phyloP scores from a whole-genome alignment of 352 stramenopile species.

The Pythium guiyangense region DNA sequence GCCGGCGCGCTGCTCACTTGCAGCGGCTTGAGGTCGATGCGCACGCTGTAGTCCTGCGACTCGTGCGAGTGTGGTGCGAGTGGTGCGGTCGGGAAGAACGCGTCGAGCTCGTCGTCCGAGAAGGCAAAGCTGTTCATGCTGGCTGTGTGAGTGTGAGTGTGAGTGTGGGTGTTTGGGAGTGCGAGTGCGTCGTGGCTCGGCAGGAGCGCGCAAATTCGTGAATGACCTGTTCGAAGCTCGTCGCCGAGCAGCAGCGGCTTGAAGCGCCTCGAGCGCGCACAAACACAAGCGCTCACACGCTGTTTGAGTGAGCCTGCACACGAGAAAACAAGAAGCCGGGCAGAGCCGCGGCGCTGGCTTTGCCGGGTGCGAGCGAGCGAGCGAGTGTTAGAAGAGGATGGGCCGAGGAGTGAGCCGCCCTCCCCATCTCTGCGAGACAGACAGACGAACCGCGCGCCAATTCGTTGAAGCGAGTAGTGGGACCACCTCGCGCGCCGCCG shows the following conservation, averaged over 20 bases:
- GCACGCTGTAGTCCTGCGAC: slow-evolving; percentile 19
- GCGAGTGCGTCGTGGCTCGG: neutral
- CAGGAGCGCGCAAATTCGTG: slow-evolving; percentile 19
- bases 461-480: neutral
- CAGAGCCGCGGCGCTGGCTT: neutral
- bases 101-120: slow-evolving; percentile 24
- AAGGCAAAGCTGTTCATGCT: slow-evolving; percentile 24
- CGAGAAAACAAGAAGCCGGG: slow-evolving; percentile 1
- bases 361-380: neutral
- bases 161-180: neutral
- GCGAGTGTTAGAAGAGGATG: neutral
- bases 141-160: slow-evolving; percentile 4
- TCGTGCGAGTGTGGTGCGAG: neutral
- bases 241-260: neutral
- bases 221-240: slow-evolving; percentile 12
- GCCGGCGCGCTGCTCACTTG: slow-evolving; percentile 1
- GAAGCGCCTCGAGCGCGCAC: neutral
- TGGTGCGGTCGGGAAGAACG: slow-evolving; percentile 18
- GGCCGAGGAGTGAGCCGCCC: too few species aligned
- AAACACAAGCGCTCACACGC: too few species aligned
- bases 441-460: neutral
- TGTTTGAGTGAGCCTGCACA: neutral
- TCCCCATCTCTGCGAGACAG: neutral
- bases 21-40: slow-evolving; percentile 27
- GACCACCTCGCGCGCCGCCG: neutral